Base-by-base conservation (phyloP, 192 early-diverging fungal species). In the Backusella morwellensis region DNA sequence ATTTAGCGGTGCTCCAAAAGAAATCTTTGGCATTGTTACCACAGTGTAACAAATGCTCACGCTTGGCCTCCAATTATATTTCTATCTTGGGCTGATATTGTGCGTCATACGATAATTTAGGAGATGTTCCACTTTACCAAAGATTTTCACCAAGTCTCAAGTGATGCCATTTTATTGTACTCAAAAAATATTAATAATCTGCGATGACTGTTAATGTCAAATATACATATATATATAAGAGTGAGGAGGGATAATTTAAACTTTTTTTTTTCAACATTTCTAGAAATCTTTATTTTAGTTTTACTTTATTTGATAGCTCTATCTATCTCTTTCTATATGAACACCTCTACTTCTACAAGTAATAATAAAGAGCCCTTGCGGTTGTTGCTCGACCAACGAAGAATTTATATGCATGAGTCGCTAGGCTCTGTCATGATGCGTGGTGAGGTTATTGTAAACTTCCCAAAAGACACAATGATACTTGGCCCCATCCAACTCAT, bases 371-470 rank as follows among this genome's bases (percentile, higher is more conserved):
- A 68, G 5, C 70, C 70, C n/a, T 35, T 78, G 54, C 36, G 47
- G 17, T 2, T 78, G 4, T 15, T 78, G 7, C 44, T 78, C 1
- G 77, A 78, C 17, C 72, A 78, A n/a, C 72, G 63, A 12, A 52
- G 73, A 29, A 41, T 78, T 14, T 78, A 74, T 35, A 32, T 78
- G 11, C 66, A 78, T 69, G 77, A 78, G 14, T 52, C 66, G 0
- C 68, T 79, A 11, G 73, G 76, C 11, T 71, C 76, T 35, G 72
- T 66, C 29, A 74, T 81, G 68, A 29, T 81, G 19, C 76, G 80
- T 44, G 80, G 80, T 11, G 76, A 81, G 32, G 75, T 77, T 23
- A 71, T 81, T 35, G 54, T 81, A 12, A 35, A 71, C 35, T 66
- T 81, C 35, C 9, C 66, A 4, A 77, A 81, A 38, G 34, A 38